Evolutionary conservation across 371 early-diverging fungal species (phyloP).

Genomic region (Lichtheimia corymbifera): DNA sequence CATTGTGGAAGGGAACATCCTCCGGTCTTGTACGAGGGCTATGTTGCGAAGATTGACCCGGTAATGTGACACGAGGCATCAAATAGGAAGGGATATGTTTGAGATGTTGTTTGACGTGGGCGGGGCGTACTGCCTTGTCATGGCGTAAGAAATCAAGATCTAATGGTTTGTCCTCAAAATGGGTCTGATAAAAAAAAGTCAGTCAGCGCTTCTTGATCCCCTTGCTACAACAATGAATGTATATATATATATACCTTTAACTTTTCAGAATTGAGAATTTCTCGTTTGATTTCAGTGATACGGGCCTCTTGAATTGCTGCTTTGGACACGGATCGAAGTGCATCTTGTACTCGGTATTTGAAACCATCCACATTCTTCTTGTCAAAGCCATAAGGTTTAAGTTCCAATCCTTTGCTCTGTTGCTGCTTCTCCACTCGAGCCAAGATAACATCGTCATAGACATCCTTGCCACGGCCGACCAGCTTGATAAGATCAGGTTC

Average conservation of each 20-base stretch:
- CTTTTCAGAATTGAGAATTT: slow-evolving; percentile 93
- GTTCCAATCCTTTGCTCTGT: slow-evolving; percentile 58
- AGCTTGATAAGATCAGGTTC: slow-evolving; percentile 31
- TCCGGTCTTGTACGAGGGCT: slow-evolving; percentile 9
- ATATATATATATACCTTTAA: slow-evolving; percentile 56
- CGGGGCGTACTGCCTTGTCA: slow-evolving; percentile 85
- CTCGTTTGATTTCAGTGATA: slow-evolving; percentile 88
- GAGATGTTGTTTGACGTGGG: slow-evolving; percentile 81
- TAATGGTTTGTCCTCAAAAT: slow-evolving; percentile 95
- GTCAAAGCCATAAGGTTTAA: slow-evolving; percentile 85
- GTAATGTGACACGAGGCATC: slow-evolving; percentile 67
- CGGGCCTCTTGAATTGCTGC: slow-evolving; percentile 86
- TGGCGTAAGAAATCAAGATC: slow-evolving; percentile 93
- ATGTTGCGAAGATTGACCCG: slow-evolving; percentile 13
- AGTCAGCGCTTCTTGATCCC: background rate
- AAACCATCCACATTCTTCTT: slow-evolving; percentile 90
- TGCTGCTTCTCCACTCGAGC: slow-evolving; percentile 76
- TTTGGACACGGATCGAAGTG: slow-evolving; percentile 78
- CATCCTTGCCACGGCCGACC: slow-evolving; percentile 38
- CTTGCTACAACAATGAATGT: background rate
- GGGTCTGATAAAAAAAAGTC: slow-evolving; percentile 51
- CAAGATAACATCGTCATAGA: slow-evolving; percentile 68
- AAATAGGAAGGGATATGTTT: slow-evolving; percentile 93
- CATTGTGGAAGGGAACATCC: slow-evolving; percentile 32
- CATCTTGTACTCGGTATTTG: slow-evolving; percentile 89